Percentiles rank a stretch among this genome's conserved stretches.
Evolutionary conservation across 768 basidiomycete species (phyloP).

Genomic region (Russula sp.): DNA sequence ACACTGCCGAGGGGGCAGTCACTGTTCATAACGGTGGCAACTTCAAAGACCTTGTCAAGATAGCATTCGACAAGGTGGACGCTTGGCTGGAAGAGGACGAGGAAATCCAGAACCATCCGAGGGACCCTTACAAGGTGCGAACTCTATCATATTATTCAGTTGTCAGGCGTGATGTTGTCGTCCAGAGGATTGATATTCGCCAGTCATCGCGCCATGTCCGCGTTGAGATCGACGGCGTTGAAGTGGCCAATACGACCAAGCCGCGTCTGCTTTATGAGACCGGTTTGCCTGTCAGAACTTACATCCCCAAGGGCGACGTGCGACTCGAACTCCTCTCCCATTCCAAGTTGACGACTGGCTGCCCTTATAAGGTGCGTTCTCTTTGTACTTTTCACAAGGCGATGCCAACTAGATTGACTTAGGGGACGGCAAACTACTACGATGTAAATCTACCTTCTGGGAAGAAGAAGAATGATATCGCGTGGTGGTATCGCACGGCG

Average conservation of each 20-base stretch:
- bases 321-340: constrained; percentile 48
- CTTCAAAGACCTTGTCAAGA: constrained; percentile 47
- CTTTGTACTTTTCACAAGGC: not conserved
- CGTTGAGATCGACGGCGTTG: constrained; percentile 58
- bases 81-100: constrained; percentile 73
- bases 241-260: constrained; percentile 55
- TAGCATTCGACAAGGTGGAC: constrained; percentile 52
- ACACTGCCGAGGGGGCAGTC: constrained; percentile 42
- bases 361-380: constrained; percentile 60
- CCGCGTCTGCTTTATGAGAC: constrained; percentile 61
- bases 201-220: constrained; percentile 60
- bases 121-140: constrained; percentile 65
- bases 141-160: not conserved
- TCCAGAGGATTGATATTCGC: constrained; percentile 58
- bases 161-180: not conserved
- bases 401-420: constrained; percentile 2
- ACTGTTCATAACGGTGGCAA: constrained; percentile 39
- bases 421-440: constrained; percentile 64
- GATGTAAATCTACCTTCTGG: constrained; percentile 47
- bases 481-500: constrained; percentile 64
- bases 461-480: constrained; percentile 45
- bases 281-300: constrained; percentile 52
- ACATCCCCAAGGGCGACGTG: constrained; percentile 58
- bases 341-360: constrained; percentile 48
- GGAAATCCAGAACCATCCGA: constrained; percentile 56